Conservation (phyloP, 2,329 filamentous ascomycete species). For the Alternaria arborescens region DNA sequence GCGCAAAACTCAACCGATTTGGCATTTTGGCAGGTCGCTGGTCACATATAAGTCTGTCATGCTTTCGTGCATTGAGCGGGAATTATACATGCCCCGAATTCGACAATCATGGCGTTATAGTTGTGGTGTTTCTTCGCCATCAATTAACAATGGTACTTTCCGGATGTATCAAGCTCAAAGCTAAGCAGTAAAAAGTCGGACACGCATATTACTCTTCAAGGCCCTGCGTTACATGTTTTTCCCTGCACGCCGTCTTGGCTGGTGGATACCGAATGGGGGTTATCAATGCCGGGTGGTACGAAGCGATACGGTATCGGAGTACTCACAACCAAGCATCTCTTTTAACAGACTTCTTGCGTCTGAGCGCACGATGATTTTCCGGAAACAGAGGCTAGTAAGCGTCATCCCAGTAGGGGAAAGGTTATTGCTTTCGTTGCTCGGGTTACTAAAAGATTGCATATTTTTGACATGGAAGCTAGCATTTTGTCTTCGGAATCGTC, state of each 20-base stretch:
- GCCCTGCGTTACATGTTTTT: background rate
- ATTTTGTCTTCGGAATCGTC: slow-evolving; percentile 12
- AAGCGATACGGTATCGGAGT: slow-evolving; percentile 23
- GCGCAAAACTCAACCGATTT: background rate
- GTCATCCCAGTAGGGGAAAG: background rate
- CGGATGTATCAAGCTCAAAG: background rate
- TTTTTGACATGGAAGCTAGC: slow-evolving; percentile 3
- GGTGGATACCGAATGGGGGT: slow-evolving; percentile 18
- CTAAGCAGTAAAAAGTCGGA: background rate
- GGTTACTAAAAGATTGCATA: slow-evolving; percentile 15
- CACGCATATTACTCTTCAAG: background rate
- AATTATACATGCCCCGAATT: background rate
- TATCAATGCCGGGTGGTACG: slow-evolving; percentile 18
- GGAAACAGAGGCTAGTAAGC: slow-evolving; percentile 2
- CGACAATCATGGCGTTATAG: background rate
- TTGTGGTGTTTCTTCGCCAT: background rate
- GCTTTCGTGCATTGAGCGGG: background rate
- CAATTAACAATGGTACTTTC: background rate
- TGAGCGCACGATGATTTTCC: slow-evolving; percentile 16
- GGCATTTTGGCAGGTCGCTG: background rate
- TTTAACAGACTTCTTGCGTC: background rate
- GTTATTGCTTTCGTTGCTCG: slow-evolving; percentile 2
- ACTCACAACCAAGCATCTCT: background rate
- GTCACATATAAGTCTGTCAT: background rate
- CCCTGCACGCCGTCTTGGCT: slow-evolving; percentile 19